Base-by-base conservation (phyloP, 2,329 filamentous ascomycete species). In the Scytalidium lignicola region DNA sequence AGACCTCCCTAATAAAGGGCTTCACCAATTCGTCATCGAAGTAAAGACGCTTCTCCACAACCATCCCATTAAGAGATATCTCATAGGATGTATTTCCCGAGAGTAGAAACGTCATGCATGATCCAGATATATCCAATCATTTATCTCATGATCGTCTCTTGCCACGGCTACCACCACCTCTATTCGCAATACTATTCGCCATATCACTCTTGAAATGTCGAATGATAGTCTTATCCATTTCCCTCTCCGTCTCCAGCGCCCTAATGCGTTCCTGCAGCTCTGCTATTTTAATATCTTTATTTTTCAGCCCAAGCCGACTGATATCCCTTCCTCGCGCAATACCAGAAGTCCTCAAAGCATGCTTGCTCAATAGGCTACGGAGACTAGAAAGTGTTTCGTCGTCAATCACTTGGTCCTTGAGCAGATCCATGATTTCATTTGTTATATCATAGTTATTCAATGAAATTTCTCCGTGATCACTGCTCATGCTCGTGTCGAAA, bases 231-330 rank as follows among this genome's bases (percentile, higher is more conserved):
- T 69, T 73, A 60, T 78, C 74, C 49, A 77, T 71, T 59, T 81
- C 75, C 40, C 71, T 64, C 61, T 83, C 76, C 13, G 73, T 72
- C 60, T 83, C 76, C 29, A 86, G 62, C 12, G 67, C 69, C 4
- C 65, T 49, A 74, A 95, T 72, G 57, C 85, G 70, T 62, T 87
- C 70, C 70, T 83, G 76, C 68, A 95, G 68, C 65, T 87, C 72
- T 65, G 75, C 67, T 64, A 86, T 71, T 69, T 82, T 70, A 62
- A 80, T 67, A 71, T 92, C 84, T 55, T 83, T 83, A 3, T 74
- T 73, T 60, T 80, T 82, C 28, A 88, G 61, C 3, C 76, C 78
- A 8, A 78, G 65, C n/a, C 87, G 70, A 3, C 79, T 75, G 6
- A 85, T 77, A 51, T 92, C 86, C 2, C 86, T 72, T 0, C 85